These are phyloP conservation scores for Ogataea angusta DNA, from an alignment of 805 yeast genomes.

Conservation along the genomic window DNA sequence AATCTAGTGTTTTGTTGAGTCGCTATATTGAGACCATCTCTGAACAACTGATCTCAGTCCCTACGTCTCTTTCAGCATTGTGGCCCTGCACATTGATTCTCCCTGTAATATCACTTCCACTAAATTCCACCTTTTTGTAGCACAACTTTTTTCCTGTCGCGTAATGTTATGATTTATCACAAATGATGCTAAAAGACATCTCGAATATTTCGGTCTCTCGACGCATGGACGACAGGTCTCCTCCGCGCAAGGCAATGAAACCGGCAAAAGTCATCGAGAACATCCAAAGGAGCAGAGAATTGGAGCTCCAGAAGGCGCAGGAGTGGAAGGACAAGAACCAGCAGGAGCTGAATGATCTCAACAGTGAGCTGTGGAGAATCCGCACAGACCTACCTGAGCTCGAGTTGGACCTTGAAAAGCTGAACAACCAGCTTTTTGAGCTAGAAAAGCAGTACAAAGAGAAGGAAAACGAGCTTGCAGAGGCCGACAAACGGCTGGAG, in stretches of 20 bases:
- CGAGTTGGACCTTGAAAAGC: constrained; percentile 28
- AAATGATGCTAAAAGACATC: constrained; percentile 7
- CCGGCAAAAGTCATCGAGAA: constrained; percentile 13
- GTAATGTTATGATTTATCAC: constrained; percentile 11
- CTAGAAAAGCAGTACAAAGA: constrained; percentile 24
- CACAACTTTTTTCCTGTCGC: constrained; percentile 9
- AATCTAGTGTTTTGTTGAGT: too few species aligned
- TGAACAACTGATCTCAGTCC: too few species aligned
- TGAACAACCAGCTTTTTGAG: constrained; percentile 22
- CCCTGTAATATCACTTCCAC: neutral
- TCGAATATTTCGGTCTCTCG: constrained; percentile 6
- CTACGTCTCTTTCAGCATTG: too few species aligned
- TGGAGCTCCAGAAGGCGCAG: constrained; percentile 16
- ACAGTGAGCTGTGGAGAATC: constrained; percentile 25
- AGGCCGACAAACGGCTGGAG: constrained; percentile 21
- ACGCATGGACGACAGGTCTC: neutral
- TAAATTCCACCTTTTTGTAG: neutral
- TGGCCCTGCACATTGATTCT: too few species aligned
- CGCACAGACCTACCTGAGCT: constrained; percentile 27
- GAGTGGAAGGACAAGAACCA: constrained; percentile 15
- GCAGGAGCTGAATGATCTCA: constrained; percentile 25
- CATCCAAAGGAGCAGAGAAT: constrained; percentile 13
- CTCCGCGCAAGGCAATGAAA: constrained; percentile 7
- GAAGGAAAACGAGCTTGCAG: constrained; percentile 32
- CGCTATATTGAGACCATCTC: too few species aligned